Conservation (phyloP, 2,329 filamentous ascomycete species). For the Daldinia sp. region DNA sequence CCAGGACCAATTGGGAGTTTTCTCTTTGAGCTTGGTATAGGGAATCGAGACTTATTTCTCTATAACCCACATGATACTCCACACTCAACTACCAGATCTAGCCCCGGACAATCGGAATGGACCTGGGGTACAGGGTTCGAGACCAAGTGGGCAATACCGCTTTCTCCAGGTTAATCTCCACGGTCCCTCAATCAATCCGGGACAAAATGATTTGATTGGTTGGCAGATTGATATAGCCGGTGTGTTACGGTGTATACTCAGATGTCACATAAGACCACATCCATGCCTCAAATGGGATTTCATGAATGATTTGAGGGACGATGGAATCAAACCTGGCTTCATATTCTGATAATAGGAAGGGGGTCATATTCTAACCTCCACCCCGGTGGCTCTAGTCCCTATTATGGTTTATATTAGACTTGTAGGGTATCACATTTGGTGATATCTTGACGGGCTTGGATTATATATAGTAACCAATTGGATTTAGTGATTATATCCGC, state of each 20-base stretch:
- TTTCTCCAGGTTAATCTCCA: slow-evolving; percentile 1
- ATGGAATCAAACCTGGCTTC: not conserved
- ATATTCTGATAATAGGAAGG: not conserved
- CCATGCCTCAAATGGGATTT: not conserved
- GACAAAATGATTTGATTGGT: not conserved
- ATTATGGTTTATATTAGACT: not conserved
- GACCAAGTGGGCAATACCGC: slow-evolving; percentile 1
- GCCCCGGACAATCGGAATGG: slow-evolving; percentile 38
- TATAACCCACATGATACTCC: slow-evolving; percentile 1
- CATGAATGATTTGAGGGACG: not conserved
- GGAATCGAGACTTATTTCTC: slow-evolving; percentile 5
- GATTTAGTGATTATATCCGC: not conserved
- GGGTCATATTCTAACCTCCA: not conserved
- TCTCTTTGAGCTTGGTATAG: slow-evolving; percentile 6
- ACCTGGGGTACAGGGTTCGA: slow-evolving; percentile 34
- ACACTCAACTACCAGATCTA: slow-evolving; percentile 21
- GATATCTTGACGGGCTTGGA: too few relatives aligned
- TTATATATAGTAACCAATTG: too few relatives aligned
- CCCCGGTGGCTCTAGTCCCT: not conserved
- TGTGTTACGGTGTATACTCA: not conserved
- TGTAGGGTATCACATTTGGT: not conserved
- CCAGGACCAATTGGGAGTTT: slow-evolving; percentile 36
- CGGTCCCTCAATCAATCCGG: not conserved
- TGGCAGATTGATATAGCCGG: slow-evolving; percentile 3
- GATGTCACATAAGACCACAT: not conserved